Evolutionary conservation across 108 stramenopile genomes (phyloP).

Genomic region (Pseudonitzschia pungens): DNA sequence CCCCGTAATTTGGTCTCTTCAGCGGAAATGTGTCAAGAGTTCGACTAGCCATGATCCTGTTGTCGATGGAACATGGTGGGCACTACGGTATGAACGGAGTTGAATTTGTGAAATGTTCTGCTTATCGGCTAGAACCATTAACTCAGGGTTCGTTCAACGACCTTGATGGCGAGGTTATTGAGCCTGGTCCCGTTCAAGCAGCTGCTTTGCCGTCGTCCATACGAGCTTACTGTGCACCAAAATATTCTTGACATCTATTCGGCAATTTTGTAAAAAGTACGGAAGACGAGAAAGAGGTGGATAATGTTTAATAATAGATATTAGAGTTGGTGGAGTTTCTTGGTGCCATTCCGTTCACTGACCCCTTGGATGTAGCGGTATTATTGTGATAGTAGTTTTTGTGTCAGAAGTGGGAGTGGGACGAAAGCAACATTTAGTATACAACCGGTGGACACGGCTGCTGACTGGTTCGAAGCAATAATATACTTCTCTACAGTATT

Average conservation of each 20-base stretch:
- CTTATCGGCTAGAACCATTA: slow-evolving; percentile 75
- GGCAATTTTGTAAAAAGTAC: background rate
- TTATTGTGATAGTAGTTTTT: too few species aligned
- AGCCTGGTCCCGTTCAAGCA: slow-evolving; percentile 82
- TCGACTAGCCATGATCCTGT: slow-evolving; percentile 53
- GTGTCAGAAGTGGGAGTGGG: too few species aligned
- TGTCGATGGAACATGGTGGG: slow-evolving; percentile 69
- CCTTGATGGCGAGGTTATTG: slow-evolving; percentile 87
- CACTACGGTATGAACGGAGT: slow-evolving; percentile 57
- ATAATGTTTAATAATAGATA: background rate
- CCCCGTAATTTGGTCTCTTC: background rate
- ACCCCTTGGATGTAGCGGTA: too few species aligned
- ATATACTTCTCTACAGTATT: too few species aligned
- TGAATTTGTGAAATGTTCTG: slow-evolving; percentile 72
- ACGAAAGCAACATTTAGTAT: too few species aligned
- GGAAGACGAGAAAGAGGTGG: background rate
- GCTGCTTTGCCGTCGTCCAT: slow-evolving; percentile 46
- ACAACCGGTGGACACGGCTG: too few species aligned
- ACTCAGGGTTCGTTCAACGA: slow-evolving; percentile 69
- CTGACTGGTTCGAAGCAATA: too few species aligned
- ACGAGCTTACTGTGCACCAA: slow-evolving; percentile 34
- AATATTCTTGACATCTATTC: background rate
- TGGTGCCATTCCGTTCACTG: too few species aligned
- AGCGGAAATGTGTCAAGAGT: slow-evolving; percentile 48
- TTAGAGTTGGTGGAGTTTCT: too few species aligned